These are phyloP conservation scores for Magnusiomyces magnusii DNA, from an alignment of 1,139 yeast genomes.

Conservation along the genomic window DNA sequence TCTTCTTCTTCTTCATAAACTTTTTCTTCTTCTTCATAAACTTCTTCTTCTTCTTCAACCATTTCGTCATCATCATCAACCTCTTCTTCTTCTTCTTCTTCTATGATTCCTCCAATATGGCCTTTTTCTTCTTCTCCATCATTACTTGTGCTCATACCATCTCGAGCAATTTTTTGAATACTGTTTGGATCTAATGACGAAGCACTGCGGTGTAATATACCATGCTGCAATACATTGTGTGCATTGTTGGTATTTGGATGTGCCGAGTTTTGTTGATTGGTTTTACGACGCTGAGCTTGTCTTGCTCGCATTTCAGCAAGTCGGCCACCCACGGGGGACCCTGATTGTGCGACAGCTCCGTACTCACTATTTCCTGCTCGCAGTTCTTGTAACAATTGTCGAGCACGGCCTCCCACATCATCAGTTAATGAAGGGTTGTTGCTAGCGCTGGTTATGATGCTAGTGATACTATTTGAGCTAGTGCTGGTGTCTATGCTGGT, in stretches of 20 bases:
- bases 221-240: too few species aligned
- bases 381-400: conserved; percentile 50
- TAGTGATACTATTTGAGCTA: too few species aligned
- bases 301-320: conserved; percentile 17
- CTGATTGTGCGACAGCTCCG: conserved; percentile 8
- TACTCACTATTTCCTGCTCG: conserved; percentile 35
- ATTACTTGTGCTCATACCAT: neutral
- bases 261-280: neutral
- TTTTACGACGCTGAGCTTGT: conserved; percentile 11
- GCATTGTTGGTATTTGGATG: neutral
- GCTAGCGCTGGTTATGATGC: neutral
- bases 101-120: neutral
- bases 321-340: conserved; percentile 8
- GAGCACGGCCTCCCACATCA: conserved; percentile 53
- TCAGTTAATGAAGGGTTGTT: conserved; percentile 37
- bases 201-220: too few species aligned
- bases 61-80: neutral
- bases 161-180: neutral
- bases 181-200: neutral
- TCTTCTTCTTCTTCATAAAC: neutral
- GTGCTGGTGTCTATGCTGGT: neutral
- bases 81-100: conserved; percentile 3
- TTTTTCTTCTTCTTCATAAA: neutral
- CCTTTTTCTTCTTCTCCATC: neutral
- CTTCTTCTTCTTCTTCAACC: neutral